A percentile compares a stretch with the other conserved stretches of the same genome.
phyloP scores from a whole-genome alignment of 805 yeast genomes.

The Peterozyma toletana region DNA sequence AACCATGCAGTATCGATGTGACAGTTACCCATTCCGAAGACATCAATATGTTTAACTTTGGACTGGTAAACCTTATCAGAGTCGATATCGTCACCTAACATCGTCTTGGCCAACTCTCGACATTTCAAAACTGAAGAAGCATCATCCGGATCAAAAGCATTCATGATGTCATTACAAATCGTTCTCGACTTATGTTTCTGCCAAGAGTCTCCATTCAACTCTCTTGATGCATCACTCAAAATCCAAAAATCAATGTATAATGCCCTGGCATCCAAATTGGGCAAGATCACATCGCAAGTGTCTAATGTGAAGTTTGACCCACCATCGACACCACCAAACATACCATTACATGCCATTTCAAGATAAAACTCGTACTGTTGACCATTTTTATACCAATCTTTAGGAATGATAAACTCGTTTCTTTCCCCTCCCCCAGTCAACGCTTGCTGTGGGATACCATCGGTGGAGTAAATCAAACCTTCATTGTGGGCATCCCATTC shows the following conservation, averaged over 20 bases:
- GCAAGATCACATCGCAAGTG: slow-evolving; percentile 73
- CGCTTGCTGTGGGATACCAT: slow-evolving; percentile 73
- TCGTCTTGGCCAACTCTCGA: slow-evolving; percentile 55
- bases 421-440: slow-evolving; percentile 84
- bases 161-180: slow-evolving; percentile 77
- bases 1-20: slow-evolving; percentile 98
- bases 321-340: slow-evolving; percentile 74
- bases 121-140: slow-evolving; percentile 50
- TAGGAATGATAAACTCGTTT: slow-evolving; percentile 63
- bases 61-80: slow-evolving; percentile 55
- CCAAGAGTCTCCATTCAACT: slow-evolving; percentile 66
- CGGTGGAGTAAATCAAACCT: slow-evolving; percentile 64
- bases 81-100: slow-evolving; percentile 61
- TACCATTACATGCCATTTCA: slow-evolving; percentile 91
- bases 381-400: slow-evolving; percentile 38
- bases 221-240: slow-evolving; percentile 87
- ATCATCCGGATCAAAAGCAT: slow-evolving; percentile 70
- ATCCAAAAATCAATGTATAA: slow-evolving; percentile 80
- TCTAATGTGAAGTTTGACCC: slow-evolving; percentile 59
- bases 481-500: slow-evolving; percentile 87
- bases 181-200: slow-evolving; percentile 80
- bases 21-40: slow-evolving; percentile 87
- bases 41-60: slow-evolving; percentile 39
- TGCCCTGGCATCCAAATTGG: slow-evolving; percentile 74
- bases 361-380: slow-evolving; percentile 63